A percentile compares a stretch with the other conserved stretches of the same genome.
Evolutionary conservation across 352 stramenopile genomes (phyloP).

Genomic region (Phytophthora sp.): DNA sequence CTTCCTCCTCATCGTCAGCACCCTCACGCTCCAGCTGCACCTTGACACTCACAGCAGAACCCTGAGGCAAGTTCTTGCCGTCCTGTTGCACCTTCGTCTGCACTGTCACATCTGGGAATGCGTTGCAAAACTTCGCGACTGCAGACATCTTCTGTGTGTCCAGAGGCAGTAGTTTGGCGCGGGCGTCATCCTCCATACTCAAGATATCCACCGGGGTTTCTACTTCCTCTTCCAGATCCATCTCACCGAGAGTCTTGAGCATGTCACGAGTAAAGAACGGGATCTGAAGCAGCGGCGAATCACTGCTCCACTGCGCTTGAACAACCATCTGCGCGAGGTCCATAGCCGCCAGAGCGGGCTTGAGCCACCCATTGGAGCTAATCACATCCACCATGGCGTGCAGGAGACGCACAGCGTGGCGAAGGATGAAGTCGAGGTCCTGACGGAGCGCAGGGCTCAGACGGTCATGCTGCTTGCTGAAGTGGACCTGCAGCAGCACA

Average conservation of each 20-base stretch:
- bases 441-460: slow-evolving; percentile 92
- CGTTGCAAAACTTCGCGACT: slow-evolving; percentile 99
- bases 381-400: slow-evolving; percentile 99
- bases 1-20: slow-evolving; percentile 92
- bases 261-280: slow-evolving; percentile 96
- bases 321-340: slow-evolving; percentile 99
- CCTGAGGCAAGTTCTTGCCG: slow-evolving; percentile 90
- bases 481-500: slow-evolving; percentile 97
- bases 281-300: slow-evolving; percentile 96
- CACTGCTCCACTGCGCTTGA: slow-evolving; percentile 98
- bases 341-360: slow-evolving; percentile 98
- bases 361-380: slow-evolving; percentile 98
- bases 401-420: slow-evolving; percentile 93
- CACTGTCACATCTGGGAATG: slow-evolving; percentile 98
- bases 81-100: slow-evolving; percentile 91
- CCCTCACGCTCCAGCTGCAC: slow-evolving; percentile 93
- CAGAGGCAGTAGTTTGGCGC: slow-evolving; percentile 88
- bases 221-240: slow-evolving; percentile 74
- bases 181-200: slow-evolving; percentile 94
- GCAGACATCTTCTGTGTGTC: slow-evolving; percentile 93
- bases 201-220: slow-evolving; percentile 86
- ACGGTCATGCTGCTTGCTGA: slow-evolving; percentile 91
- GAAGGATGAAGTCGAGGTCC: slow-evolving; percentile 93
- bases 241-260: slow-evolving; percentile 52
- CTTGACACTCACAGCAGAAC: slow-evolving; percentile 90